These are phyloP conservation scores for Lichtheimia corymbifera DNA, from an alignment of 371 early-diverging fungal genomes.

Conservation along the genomic window DNA sequence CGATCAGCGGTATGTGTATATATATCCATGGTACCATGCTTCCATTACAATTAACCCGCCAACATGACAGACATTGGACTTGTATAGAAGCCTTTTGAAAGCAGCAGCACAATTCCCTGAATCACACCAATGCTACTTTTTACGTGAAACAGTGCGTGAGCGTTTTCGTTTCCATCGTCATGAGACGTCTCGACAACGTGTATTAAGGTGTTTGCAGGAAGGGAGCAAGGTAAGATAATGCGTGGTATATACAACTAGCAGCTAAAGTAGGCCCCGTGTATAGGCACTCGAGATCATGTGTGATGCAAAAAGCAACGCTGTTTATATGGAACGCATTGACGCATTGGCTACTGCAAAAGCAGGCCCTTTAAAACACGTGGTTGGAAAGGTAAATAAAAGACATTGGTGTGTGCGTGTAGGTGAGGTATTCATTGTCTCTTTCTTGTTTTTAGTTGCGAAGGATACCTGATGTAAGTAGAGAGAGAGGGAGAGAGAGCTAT, in stretches of 20 bases:
- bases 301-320: conserved; percentile 12
- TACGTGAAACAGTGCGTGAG: conserved; percentile 18
- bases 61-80: conserved; percentile 2
- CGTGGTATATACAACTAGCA: not conserved
- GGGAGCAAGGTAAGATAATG: conserved; percentile 18
- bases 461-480: conserved; percentile 25
- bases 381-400: conserved; percentile 17
- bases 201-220: conserved; percentile 16
- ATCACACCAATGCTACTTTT: conserved; percentile 9
- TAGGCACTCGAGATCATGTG: conserved; percentile 19
- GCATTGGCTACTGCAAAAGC: conserved; percentile 13
- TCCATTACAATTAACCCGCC: not conserved
- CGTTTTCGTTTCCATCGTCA: conserved; percentile 28
- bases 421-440: not conserved
- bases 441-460: conserved; percentile 12
- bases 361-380: conserved; percentile 21
- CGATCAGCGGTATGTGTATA: conserved; percentile 2
- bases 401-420: not conserved
- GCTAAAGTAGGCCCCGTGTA: not conserved
- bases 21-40: not conserved
- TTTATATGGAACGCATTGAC: conserved; percentile 16
- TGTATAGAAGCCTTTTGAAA: conserved; percentile 5
- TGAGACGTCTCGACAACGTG: conserved; percentile 21
- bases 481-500: too few species aligned
- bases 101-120: not conserved